These are phyloP conservation scores for Aspergillus fischeri DNA, from an alignment of 2,329 filamentous ascomycete species.

Conservation along the genomic window DNA sequence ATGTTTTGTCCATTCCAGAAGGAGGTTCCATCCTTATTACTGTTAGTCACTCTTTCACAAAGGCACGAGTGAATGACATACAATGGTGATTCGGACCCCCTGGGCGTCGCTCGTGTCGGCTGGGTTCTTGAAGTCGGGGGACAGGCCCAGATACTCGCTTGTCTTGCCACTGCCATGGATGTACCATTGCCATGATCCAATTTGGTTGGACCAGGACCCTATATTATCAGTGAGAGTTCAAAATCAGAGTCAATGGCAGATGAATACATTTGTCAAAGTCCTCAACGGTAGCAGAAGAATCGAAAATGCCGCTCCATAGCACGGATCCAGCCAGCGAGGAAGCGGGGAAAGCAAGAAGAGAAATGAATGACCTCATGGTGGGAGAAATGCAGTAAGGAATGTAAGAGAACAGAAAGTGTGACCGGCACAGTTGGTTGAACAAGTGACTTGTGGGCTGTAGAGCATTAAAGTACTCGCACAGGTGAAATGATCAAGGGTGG, in stretches of 20 bases:
- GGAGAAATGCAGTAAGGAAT: not conserved
- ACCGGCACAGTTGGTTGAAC: not conserved
- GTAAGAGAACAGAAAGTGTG: not conserved
- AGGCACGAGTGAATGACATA: not conserved
- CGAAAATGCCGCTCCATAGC: slow-evolving; percentile 28
- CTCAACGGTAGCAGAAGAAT: slow-evolving; percentile 17
- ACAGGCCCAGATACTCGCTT: slow-evolving; percentile 58
- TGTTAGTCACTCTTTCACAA: not conserved
- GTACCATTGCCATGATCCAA: slow-evolving; percentile 70
- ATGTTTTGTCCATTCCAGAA: slow-evolving; percentile 71
- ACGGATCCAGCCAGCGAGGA: slow-evolving; percentile 17
- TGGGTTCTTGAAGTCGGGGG: slow-evolving; percentile 60
- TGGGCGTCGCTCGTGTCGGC: slow-evolving; percentile 58
- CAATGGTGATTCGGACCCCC: slow-evolving; percentile 67
- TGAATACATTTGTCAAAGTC: slow-evolving; percentile 23
- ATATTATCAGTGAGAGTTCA: not conserved
- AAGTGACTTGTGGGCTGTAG: not conserved
- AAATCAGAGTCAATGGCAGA: no score
- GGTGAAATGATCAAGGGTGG: not conserved
- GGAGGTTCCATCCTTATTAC: slow-evolving; percentile 33
- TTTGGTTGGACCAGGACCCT: slow-evolving; percentile 65
- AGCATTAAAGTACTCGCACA: not conserved
- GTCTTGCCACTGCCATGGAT: slow-evolving; percentile 59
- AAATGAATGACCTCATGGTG: slow-evolving; percentile 11
- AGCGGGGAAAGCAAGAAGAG: slow-evolving; percentile 5